Evolutionary conservation across 805 yeast genomes (phyloP), one percentile per base, ranked within the genome.

Genomic region (Candida montana): DNA sequence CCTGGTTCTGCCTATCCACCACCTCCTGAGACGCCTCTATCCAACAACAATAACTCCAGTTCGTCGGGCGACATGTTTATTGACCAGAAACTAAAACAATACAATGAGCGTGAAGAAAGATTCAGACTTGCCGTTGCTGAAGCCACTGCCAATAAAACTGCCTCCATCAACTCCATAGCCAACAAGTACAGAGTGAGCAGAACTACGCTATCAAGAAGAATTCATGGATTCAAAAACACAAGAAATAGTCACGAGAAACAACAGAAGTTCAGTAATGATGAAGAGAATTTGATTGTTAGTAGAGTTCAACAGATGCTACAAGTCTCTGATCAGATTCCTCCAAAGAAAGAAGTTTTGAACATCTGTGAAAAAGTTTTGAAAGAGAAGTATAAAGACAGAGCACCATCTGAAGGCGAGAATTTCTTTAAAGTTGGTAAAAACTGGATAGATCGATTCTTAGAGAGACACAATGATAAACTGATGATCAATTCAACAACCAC

Each of bases 121-220:
- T 56, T 56, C 44, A 42, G 57, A 31, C 45, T 52, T 8, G 60
- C 60, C 7, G 53, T 56, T 27, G 53, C 49, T 20, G 60, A 56
- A 42, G 58, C 58, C 8, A 49, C 56, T 9, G 42, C 46, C 10
- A 50, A 56, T 44, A 53, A 48, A 35, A 40, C 54, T 2, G 56
- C 58, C 4, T 56, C 60, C 4, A 50, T 56, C 40, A 54, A 54
- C 43, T 54, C 59, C 34, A 53, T 56, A 26, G 60, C 60, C n/a
- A 54, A 51, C 38, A 56, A 54, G 44, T 56, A 49, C 40, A 47
- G 48, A 20, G 57, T 56, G 15, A 44, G 51, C 16, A 44, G 60
- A 29, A 56, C 60, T 0, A 56, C 60, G 2, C 40, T 56, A 8
- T 52, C 58, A 29, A 53, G 60, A 45, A 48, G 60, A 19, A 54